Evolutionary conservation across 169 alveolate genomes (phyloP).

Genomic region (Plasmodium cynomolgi): DNA sequence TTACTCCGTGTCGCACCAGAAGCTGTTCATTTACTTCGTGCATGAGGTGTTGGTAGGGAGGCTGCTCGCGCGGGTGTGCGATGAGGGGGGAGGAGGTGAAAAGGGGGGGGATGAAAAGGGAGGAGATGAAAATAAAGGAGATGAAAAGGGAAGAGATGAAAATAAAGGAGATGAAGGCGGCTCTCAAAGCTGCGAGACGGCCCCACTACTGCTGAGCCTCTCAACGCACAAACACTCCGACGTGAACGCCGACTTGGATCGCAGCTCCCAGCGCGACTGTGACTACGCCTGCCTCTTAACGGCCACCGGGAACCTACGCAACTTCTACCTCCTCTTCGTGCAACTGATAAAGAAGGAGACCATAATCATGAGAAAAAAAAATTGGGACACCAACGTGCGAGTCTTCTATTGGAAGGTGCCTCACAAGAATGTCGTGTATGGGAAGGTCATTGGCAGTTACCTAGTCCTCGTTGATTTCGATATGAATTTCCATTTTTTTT

Average conservation of each 20-base stretch:
- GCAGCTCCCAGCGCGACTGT: background rate
- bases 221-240: slow-evolving; percentile 4
- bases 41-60: background rate
- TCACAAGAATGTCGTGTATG: slow-evolving; percentile 2
- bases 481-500: slow-evolving; percentile 23
- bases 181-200: background rate
- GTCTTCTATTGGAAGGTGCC: background rate
- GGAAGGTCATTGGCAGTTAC: slow-evolving; percentile 43
- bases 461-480: slow-evolving; percentile 17
- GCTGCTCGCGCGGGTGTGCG: background rate
- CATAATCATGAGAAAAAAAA: background rate
- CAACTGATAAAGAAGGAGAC: background rate
- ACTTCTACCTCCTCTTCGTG: slow-evolving; percentile 26
- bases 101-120: too few relatives aligned
- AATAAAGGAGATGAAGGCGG: too few relatives aligned
- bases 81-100: too few relatives aligned
- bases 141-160: too few relatives aligned
- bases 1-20: slow-evolving; percentile 30
- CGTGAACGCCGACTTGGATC: background rate
- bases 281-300: slow-evolving; percentile 27
- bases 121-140: too few relatives aligned
- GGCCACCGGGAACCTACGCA: background rate
- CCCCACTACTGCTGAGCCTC: background rate
- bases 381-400: background rate
- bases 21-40: slow-evolving; percentile 34